A percentile compares a stretch with the other conserved stretches of the same genome.
These are phyloP conservation scores for Oryza meridionalis DNA, from an alignment of 176 grass and related monocot genomes.

Conservation along the genomic window DNA sequence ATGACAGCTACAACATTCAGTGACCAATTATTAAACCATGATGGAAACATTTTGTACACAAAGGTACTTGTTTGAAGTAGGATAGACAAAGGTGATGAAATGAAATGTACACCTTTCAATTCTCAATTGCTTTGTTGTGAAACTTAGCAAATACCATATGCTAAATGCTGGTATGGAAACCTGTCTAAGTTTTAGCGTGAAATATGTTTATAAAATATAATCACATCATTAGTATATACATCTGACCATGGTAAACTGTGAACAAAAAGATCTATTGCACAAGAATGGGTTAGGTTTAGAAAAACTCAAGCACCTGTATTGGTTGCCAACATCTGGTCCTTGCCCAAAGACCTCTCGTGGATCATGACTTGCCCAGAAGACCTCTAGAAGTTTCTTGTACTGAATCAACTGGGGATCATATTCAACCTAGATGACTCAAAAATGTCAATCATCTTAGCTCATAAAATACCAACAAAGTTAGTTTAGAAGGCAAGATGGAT, in stretches of 20 bases:
- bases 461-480: neutral
- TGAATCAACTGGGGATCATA: conserved; percentile 81
- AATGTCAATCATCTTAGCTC: conserved; percentile 1
- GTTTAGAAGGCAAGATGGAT: neutral
- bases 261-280: neutral
- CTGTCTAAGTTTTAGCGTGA: neutral
- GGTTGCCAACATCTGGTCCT: conserved; percentile 96
- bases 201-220: neutral
- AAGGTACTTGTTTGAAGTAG: neutral
- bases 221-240: neutral
- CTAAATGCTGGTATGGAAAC: neutral
- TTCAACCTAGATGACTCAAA: conserved; percentile 60
- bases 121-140: neutral
- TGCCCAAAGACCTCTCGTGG: conserved; percentile 90
- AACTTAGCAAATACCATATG: neutral
- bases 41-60: neutral
- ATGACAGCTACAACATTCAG: conserved; percentile 2
- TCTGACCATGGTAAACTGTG: neutral
- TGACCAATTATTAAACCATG: conserved; percentile 1
- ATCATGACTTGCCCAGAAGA: conserved; percentile 94
- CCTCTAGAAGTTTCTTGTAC: conserved; percentile 81
- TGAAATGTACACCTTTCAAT: neutral
- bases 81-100: neutral
- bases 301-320: conserved; percentile 68
- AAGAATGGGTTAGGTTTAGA: neutral